These are phyloP conservation scores for Maudiozyma turicensis DNA, from an alignment of 805 yeast species.

Conservation along the genomic window DNA sequence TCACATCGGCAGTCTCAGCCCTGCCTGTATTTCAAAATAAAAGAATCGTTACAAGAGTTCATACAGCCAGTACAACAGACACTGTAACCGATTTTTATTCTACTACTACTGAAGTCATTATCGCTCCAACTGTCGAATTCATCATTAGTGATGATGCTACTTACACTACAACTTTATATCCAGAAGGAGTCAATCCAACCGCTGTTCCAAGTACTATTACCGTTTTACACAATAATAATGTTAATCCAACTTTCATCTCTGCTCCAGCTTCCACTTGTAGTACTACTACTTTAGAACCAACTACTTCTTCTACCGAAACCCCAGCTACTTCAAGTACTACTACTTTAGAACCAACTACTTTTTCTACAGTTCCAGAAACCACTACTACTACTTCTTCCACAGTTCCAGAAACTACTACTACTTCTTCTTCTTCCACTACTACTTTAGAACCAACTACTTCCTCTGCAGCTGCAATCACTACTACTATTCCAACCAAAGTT, in stretches of 20 bases:
- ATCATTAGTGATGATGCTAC: constrained; percentile 31
- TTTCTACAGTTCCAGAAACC: constrained; percentile 10
- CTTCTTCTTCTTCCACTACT: constrained; percentile 6
- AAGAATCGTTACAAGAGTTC: constrained; percentile 40
- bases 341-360: constrained; percentile 14
- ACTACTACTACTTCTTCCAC: constrained; percentile 20
- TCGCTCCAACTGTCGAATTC: constrained; percentile 35
- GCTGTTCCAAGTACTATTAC: constrained; percentile 30
- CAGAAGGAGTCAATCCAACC: constrained; percentile 28
- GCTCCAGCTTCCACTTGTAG: constrained; percentile 1
- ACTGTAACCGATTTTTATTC: constrained; percentile 36
- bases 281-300: constrained; percentile 1
- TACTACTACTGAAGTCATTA: constrained; percentile 30
- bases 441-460: constrained; percentile 7
- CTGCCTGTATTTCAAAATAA: constrained; percentile 29
- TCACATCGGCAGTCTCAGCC: constrained; percentile 10
- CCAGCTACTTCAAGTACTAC: constrained; percentile 22
- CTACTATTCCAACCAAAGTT: constrained; percentile 9
- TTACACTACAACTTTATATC: constrained; percentile 30
- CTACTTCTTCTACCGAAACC: constrained; percentile 18
- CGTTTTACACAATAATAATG: constrained; percentile 7
- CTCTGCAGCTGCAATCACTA: constrained; percentile 3
- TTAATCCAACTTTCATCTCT: constrained; percentile 1
- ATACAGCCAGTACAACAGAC: constrained; percentile 44
- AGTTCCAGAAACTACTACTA: neutral